Evolutionary conservation across 768 basidiomycete species (phyloP).

Genomic region (Hygrocybe punicea): DNA sequence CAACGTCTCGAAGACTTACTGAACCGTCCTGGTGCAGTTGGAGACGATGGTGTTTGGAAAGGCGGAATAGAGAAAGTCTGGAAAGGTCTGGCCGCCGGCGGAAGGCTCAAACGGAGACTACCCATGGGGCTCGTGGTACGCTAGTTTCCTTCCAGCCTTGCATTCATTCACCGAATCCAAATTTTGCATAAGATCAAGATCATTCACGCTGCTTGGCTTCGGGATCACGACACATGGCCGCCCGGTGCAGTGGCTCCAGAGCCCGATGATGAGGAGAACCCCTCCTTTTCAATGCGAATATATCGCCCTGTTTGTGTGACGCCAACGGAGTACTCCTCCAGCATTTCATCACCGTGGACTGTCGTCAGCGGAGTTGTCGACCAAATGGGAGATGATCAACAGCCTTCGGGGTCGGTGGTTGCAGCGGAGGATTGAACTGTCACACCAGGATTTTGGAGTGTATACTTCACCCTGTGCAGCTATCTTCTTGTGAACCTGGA

Average conservation of each 20-base stretch:
- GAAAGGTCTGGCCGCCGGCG: slow-evolving; percentile 59
- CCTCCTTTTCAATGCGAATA: slow-evolving; percentile 9
- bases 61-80: slow-evolving; percentile 59
- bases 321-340: slow-evolving; percentile 18
- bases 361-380: not conserved
- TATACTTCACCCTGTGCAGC: slow-evolving; percentile 14
- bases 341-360: slow-evolving; percentile 27
- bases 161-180: slow-evolving; percentile 6
- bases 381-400: not conserved
- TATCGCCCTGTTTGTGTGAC: slow-evolving; percentile 9
- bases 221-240: slow-evolving; percentile 72
- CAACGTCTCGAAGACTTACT: slow-evolving; percentile 53
- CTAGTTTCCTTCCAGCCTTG: slow-evolving; percentile 11
- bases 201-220: slow-evolving; percentile 69
- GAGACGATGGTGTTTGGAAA: slow-evolving; percentile 54
- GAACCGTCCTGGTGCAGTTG: slow-evolving; percentile 42
- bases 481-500: not conserved
- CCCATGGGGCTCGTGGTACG: slow-evolving; percentile 64
- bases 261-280: slow-evolving; percentile 46
- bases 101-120: slow-evolving; percentile 53
- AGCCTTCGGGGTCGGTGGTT: no score
- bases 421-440: no score
- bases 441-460: no score
- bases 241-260: slow-evolving; percentile 55
- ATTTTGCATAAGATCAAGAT: slow-evolving; percentile 58